These are phyloP conservation scores for Rutstroemia sp. DNA, from an alignment of 2,329 filamentous ascomycete species.

Conservation along the genomic window DNA sequence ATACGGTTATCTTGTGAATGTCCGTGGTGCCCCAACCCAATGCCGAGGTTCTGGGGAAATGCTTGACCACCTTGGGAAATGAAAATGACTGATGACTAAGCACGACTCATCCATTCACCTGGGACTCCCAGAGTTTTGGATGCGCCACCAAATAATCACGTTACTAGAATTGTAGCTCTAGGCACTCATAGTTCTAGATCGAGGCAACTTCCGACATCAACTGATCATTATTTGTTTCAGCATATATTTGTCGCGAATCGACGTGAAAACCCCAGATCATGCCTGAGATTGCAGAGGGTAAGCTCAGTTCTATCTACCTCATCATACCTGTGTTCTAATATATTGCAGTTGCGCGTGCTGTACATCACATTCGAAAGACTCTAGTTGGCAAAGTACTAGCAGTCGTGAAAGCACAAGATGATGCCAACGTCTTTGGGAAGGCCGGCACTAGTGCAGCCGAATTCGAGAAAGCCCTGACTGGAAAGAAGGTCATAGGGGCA, in stretches of 20 bases:
- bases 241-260: no score
- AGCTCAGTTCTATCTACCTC: background rate
- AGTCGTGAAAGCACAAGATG: slow-evolving; percentile 64
- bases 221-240: no score
- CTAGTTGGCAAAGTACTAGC: slow-evolving; percentile 77
- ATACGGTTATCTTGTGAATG: background rate
- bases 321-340: slow-evolving; percentile 1
- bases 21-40: background rate
- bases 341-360: slow-evolving; percentile 65
- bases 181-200: no score
- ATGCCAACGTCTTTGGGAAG: slow-evolving; percentile 84
- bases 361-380: slow-evolving; percentile 75
- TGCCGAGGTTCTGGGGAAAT: slow-evolving; percentile 3
- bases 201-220: no score
- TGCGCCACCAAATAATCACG: no score
- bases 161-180: no score
- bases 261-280: slow-evolving; percentile 31
- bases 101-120: background rate
- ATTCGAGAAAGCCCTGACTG: slow-evolving; percentile 66
- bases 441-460: slow-evolving; percentile 70
- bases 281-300: slow-evolving; percentile 58
- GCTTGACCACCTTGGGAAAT: background rate
- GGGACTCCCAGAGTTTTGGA: no score
- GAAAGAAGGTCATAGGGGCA: slow-evolving; percentile 62
- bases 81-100: background rate